Conservation (phyloP, 2,329 filamentous ascomycete genomes). For the Setomelanomma holmii region DNA sequence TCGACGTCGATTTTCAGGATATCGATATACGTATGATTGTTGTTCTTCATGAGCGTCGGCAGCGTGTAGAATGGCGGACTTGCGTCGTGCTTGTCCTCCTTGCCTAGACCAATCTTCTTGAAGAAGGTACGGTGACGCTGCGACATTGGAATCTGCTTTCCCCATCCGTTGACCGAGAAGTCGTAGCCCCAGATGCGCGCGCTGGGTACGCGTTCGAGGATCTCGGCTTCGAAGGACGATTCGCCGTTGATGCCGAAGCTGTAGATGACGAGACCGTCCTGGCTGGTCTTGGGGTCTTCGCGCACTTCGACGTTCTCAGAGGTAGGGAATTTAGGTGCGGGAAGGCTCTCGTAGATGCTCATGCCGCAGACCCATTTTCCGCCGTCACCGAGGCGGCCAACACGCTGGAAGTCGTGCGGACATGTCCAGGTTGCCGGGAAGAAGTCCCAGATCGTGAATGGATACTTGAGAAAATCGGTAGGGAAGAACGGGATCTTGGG, state of each 20-base stretch:
- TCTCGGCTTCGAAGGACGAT: conserved; percentile 44
- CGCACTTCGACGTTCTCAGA: conserved; percentile 18
- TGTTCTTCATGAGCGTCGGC: conserved; percentile 36
- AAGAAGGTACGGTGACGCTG: conserved; percentile 37
- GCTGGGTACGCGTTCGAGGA: conserved; percentile 41
- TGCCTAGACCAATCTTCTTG: conserved; percentile 38
- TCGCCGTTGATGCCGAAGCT: conserved; percentile 45
- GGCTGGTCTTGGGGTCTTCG: conserved; percentile 8
- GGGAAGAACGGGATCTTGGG: conserved; percentile 42
- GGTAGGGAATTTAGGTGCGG: conserved; percentile 20
- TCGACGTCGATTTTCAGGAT: conserved; percentile 46
- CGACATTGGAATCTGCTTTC: conserved; percentile 32
- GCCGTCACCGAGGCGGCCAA: conserved; percentile 41
- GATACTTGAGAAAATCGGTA: conserved; percentile 38
- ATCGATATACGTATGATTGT: conserved; percentile 45
- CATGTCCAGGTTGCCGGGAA: conserved; percentile 44
- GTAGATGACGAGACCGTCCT: conserved; percentile 37
- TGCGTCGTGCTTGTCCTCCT: conserved; percentile 28
- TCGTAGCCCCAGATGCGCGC: conserved; percentile 44
- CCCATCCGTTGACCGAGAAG: conserved; percentile 41
- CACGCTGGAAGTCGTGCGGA: conserved; percentile 42
- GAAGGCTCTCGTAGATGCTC: conserved; percentile 39
- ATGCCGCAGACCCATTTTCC: conserved; percentile 47
- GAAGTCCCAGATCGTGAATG: conserved; percentile 44
- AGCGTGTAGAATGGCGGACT: conserved; percentile 38